Conservation (phyloP, 2,329 filamentous ascomycete genomes). For the Trichophyton verrucosum region DNA sequence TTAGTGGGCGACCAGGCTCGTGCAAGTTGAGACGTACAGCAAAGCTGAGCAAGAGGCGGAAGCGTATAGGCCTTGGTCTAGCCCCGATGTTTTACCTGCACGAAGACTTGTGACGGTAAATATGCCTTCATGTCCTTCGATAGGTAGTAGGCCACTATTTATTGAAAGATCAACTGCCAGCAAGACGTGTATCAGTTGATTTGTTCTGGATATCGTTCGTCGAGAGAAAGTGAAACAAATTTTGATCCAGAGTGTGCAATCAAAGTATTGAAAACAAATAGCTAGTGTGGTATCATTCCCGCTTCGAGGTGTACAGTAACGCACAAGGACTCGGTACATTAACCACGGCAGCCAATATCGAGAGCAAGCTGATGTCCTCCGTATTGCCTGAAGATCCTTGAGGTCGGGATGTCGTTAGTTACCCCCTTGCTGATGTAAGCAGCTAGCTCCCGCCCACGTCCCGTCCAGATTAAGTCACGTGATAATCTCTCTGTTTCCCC, state of each 20-base stretch:
- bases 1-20: not conserved
- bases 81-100: not conserved
- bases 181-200: not conserved
- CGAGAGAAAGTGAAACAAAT: not conserved
- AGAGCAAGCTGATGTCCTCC: not conserved
- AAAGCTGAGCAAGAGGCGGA: not conserved
- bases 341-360: not conserved
- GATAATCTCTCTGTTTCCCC: too few relatives aligned
- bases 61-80: not conserved
- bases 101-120: not conserved
- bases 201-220: not conserved
- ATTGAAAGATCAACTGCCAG: not conserved
- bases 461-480: too few relatives aligned
- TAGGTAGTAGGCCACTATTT: not conserved
- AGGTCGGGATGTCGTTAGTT: not conserved
- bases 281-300: too few relatives aligned
- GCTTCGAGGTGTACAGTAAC: not conserved
- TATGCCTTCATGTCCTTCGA: not conserved
- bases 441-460: too few relatives aligned
- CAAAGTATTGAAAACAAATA: not conserved
- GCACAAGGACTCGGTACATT: not conserved
- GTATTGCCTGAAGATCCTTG: not conserved
- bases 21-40: not conserved
- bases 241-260: not conserved
- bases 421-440: too few relatives aligned